Evolutionary conservation across 2,329 filamentous ascomycete species (phyloP).

Genomic region (Ophiocordyceps polyrhachis-furcata): DNA sequence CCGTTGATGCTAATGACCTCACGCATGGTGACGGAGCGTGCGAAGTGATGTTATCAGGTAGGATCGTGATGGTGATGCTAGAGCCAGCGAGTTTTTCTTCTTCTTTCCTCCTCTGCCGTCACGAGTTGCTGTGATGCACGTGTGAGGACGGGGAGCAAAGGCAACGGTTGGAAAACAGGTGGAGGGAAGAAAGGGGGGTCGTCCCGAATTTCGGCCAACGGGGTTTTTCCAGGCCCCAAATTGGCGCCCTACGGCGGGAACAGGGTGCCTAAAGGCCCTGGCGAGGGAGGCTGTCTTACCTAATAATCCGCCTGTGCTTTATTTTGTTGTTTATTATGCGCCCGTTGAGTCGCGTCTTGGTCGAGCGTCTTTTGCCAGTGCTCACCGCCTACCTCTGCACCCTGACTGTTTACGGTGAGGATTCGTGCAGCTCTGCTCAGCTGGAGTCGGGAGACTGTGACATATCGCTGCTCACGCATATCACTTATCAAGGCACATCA

Average conservation of each 20-base stretch:
- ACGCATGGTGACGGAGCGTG: constrained; percentile 56
- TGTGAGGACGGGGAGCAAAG: constrained; percentile 8
- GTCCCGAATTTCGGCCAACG: constrained; percentile 24
- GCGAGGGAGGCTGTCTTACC: neutral
- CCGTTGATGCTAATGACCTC: constrained; percentile 99
- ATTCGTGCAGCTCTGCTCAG: neutral
- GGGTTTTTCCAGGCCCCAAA: neutral
- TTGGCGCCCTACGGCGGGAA: neutral
- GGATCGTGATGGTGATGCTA: constrained; percentile 7
- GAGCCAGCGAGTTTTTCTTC: constrained; percentile 2
- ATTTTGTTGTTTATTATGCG: neutral
- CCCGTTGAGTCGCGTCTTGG: neutral
- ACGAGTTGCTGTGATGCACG: constrained; percentile 4
- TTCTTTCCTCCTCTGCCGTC: constrained; percentile 3
- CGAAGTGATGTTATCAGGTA: constrained; percentile 2
- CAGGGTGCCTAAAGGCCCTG: neutral
- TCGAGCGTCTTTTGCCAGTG: constrained; percentile 10
- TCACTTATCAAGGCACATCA: too few species aligned
- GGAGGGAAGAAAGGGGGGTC: constrained; percentile 8
- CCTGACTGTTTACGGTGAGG: too few species aligned
- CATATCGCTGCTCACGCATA: too few species aligned
- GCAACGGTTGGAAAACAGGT: constrained; percentile 2
- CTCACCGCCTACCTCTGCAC: constrained; percentile 5
- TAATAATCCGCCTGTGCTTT: neutral
- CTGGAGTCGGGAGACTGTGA: neutral